Conservation (phyloP, 2,329 filamentous ascomycete species). For the Lanzia echinophila region DNA sequence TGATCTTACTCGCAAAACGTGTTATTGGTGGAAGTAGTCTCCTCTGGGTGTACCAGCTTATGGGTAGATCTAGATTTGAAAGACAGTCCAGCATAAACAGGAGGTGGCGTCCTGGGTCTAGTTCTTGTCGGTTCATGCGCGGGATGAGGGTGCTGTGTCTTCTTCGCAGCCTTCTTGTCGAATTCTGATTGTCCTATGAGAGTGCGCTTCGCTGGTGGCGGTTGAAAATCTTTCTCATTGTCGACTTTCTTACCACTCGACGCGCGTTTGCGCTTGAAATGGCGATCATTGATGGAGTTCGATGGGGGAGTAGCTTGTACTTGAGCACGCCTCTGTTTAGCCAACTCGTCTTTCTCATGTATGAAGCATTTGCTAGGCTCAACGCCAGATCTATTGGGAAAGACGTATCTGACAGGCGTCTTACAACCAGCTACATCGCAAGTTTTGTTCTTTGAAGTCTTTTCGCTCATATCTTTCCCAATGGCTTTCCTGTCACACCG, state of each 20-base stretch:
- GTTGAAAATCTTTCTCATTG: neutral
- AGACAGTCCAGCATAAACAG: too few species aligned
- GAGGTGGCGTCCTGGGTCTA: too few species aligned
- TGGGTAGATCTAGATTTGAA: too few species aligned
- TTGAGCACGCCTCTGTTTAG: neutral
- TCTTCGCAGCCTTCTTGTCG: too few species aligned
- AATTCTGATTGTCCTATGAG: neutral
- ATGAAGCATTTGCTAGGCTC: neutral
- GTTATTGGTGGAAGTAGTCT: too few species aligned
- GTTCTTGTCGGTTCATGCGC: too few species aligned
- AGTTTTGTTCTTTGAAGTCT: neutral
- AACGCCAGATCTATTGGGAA: neutral
- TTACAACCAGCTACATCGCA: neutral
- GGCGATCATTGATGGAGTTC: conserved; percentile 16
- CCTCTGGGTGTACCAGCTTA: too few species aligned
- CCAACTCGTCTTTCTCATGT: conserved; percentile 3
- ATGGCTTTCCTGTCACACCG: conserved; percentile 4
- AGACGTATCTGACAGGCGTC: neutral
- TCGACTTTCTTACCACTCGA: conserved; percentile 6
- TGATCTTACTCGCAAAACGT: neutral
- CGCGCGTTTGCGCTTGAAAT: conserved; percentile 11
- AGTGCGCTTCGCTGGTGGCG: neutral
- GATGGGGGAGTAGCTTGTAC: neutral
- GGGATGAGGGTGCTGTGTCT: too few species aligned
- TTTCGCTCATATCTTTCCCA: too few species aligned